phyloP scores from a whole-genome alignment of 306 rosid species.

The Alnus glutinosa region DNA sequence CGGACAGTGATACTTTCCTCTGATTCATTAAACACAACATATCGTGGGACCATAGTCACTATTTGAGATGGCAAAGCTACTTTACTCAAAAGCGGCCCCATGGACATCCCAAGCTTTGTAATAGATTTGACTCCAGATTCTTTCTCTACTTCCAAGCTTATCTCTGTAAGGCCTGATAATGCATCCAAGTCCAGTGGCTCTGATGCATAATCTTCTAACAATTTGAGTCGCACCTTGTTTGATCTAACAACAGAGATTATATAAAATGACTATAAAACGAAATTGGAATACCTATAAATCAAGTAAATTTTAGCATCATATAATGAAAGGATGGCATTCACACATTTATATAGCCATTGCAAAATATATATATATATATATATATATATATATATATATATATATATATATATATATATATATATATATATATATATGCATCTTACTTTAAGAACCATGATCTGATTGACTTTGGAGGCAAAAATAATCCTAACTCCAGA shows the following conservation, averaged over 20 bases:
- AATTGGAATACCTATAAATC: constrained; percentile 19
- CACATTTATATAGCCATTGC: constrained; percentile 16
- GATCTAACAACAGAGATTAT: constrained; percentile 49
- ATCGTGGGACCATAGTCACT: constrained; percentile 87
- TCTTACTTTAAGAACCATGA: constrained; percentile 93
- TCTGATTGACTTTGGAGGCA: constrained; percentile 66
- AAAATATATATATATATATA: neutral
- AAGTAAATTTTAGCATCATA: constrained; percentile 30
- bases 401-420: no score
- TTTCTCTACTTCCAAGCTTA: constrained; percentile 63
- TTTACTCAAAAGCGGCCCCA: constrained; percentile 59
- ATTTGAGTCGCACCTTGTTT: constrained; percentile 63
- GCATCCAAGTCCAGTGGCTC: constrained; percentile 79
- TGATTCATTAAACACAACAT: constrained; percentile 77
- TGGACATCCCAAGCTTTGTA: constrained; percentile 79
- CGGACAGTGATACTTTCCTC: constrained; percentile 60
- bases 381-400: no score
- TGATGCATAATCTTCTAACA: constrained; percentile 63
- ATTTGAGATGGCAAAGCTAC: constrained; percentile 71
- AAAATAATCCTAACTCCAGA: constrained; percentile 65
- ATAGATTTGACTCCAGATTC: constrained; percentile 57
- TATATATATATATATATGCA: neutral
- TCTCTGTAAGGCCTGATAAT: constrained; percentile 86
- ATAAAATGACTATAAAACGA: constrained; percentile 24
- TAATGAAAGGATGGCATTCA: constrained; percentile 18